phyloP scores from a whole-genome alignment of 31 red algal species.

The Asparagopsis taxiformis region DNA sequence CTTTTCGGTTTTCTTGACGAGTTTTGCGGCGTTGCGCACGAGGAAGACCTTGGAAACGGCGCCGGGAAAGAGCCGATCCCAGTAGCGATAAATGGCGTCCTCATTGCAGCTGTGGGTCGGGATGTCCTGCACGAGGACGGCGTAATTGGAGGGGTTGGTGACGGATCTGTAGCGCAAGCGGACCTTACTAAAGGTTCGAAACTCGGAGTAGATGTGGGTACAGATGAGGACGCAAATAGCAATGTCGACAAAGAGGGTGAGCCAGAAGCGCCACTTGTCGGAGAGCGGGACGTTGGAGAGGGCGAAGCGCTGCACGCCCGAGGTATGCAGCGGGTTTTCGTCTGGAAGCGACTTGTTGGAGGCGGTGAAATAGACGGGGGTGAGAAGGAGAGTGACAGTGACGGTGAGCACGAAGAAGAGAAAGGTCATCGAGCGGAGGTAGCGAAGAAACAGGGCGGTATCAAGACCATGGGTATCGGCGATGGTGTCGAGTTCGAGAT shows the following conservation, averaged over 20 bases:
- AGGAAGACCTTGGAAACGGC: slow-evolving; percentile 38
- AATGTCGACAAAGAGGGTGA: slow-evolving; percentile 41
- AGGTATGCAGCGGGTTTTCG: slow-evolving; percentile 1
- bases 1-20: slow-evolving; percentile 36
- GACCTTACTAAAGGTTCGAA: slow-evolving; percentile 35
- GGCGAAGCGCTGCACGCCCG: slow-evolving; percentile 56
- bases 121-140: slow-evolving; percentile 73
- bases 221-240: slow-evolving; percentile 27
- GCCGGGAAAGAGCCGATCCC: slow-evolving; percentile 61
- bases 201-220: slow-evolving; percentile 39
- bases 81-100: slow-evolving; percentile 50
- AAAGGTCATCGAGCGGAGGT: slow-evolving; percentile 40
- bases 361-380: slow-evolving; percentile 54
- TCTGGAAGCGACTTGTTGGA: slow-evolving; percentile 26
- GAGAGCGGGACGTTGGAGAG: slow-evolving; percentile 40
- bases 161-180: slow-evolving; percentile 49
- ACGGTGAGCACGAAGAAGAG: slow-evolving; percentile 31
- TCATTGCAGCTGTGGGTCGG: slow-evolving; percentile 13
- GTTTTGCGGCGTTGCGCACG: slow-evolving; percentile 24
- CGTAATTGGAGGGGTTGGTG: slow-evolving; percentile 73
- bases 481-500: slow-evolving; percentile 38
- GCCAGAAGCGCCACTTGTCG: slow-evolving; percentile 64
- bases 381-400: slow-evolving; percentile 5
- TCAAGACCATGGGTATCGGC: slow-evolving; percentile 67
- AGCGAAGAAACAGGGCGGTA: slow-evolving; percentile 56